Evolutionary conservation across 345 rosid genomes (phyloP).

Genomic region (Hevea brasiliensis): DNA sequence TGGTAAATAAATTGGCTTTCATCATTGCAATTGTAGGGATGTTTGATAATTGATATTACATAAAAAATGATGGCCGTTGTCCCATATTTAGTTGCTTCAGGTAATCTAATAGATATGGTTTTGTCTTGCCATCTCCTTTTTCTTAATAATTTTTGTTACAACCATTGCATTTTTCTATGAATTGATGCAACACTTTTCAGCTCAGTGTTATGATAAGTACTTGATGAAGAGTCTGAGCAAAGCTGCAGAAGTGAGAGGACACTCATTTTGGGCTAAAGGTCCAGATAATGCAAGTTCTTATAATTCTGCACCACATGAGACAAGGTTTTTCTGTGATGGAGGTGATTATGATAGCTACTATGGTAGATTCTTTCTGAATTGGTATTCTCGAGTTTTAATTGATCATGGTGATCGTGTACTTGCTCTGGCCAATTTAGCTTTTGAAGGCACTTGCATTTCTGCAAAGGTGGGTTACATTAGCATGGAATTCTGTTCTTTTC

Average conservation of each 20-base stretch:
- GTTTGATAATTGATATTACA: background rate
- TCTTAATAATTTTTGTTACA: background rate
- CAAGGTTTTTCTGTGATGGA: slow-evolving; percentile 93
- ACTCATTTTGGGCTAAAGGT: slow-evolving; percentile 74
- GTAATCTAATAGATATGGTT: background rate
- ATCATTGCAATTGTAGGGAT: background rate
- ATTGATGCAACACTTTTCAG: slow-evolving; percentile 13
- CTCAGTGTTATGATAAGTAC: slow-evolving; percentile 86
- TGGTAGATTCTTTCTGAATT: slow-evolving; percentile 91
- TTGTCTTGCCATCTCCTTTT: background rate
- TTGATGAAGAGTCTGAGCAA: slow-evolving; percentile 71
- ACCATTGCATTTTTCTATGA: background rate
- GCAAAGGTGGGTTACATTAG: slow-evolving; percentile 62
- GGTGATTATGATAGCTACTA: slow-evolving; percentile 91
- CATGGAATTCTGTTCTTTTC: background rate
- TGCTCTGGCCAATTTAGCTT: slow-evolving; percentile 81
- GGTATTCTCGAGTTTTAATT: slow-evolving; percentile 81
- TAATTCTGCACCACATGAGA: slow-evolving; percentile 81
- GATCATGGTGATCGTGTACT: slow-evolving; percentile 84
- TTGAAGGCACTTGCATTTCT: slow-evolving; percentile 66
- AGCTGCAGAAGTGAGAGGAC: slow-evolving; percentile 83
- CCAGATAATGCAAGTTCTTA: slow-evolving; percentile 90
- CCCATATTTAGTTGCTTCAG: background rate
- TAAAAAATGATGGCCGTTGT: background rate
- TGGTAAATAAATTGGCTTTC: background rate